These are phyloP conservation scores for Drosera spatulata DNA, from an alignment of 179 eudicot genomes.

Conservation along the genomic window DNA sequence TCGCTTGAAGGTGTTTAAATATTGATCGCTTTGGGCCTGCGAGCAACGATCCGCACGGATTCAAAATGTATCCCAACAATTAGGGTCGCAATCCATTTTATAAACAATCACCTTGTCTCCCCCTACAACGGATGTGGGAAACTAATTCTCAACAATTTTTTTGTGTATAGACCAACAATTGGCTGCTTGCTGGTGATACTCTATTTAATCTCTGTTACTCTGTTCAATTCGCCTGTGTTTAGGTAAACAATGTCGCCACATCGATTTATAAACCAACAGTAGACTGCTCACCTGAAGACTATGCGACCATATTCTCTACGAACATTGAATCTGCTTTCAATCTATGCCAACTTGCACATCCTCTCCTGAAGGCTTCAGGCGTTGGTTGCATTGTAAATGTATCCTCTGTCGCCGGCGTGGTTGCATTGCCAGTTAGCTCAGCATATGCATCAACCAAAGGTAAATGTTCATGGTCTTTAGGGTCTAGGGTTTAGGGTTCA, in stretches of 20 bases:
- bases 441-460: conserved; percentile 16
- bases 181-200: neutral
- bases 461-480: neutral
- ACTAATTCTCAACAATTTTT: no score
- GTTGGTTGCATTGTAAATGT: conserved; percentile 36
- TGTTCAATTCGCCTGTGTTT: neutral
- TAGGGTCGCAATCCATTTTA: no score
- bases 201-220: neutral
- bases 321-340: conserved; percentile 47
- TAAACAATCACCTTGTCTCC: no score
- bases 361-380: conserved; percentile 44
- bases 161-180: no score
- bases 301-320: conserved; percentile 27
- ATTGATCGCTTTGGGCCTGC: no score
- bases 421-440: conserved; percentile 8
- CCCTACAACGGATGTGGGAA: no score
- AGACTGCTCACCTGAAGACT: conserved; percentile 31
- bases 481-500: neutral
- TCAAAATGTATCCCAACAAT: no score
- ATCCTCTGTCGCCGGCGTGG: conserved; percentile 47
- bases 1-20: no score
- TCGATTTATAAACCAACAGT: conserved; percentile 24
- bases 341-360: conserved; percentile 47
- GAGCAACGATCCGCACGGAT: no score
- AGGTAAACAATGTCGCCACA: conserved; percentile 20